Conservation (phyloP, 2,329 filamentous ascomycete species). For the Colletotrichum simmondsii region DNA sequence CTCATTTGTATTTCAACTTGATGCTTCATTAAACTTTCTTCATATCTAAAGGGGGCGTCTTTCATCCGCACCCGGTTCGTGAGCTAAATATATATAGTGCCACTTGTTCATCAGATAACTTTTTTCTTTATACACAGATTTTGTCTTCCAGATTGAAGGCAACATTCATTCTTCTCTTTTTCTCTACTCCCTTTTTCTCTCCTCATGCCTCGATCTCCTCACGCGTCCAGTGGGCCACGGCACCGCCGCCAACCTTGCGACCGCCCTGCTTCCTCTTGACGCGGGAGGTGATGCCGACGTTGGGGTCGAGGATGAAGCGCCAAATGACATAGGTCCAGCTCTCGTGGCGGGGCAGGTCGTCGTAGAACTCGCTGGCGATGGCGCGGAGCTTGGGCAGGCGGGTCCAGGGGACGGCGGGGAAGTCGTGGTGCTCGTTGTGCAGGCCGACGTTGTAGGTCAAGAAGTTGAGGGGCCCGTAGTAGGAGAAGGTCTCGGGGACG, state of each 20-base stretch:
- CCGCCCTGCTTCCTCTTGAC: constrained; percentile 91
- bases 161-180: background rate
- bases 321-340: constrained; percentile 95
- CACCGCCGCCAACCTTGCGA: constrained; percentile 63
- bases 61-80: background rate
- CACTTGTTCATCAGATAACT: background rate
- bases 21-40: background rate
- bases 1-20: background rate
- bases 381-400: constrained; percentile 79
- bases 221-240: constrained; percentile 68
- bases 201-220: constrained; percentile 73
- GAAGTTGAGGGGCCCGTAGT: constrained; percentile 93
- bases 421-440: constrained; percentile 99
- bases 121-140: background rate
- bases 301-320: constrained; percentile 93
- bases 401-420: constrained; percentile 96
- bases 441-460: constrained; percentile 97
- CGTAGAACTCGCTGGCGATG: constrained; percentile 92
- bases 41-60: background rate
- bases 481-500: constrained; percentile 94
- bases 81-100: background rate
- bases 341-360: constrained; percentile 83
- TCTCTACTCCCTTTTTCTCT: background rate
- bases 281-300: constrained; percentile 89
- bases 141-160: background rate